These are phyloP conservation scores for Yamadazyma diddensiae DNA, from an alignment of 1,139 yeast species.

Conservation along the genomic window DNA sequence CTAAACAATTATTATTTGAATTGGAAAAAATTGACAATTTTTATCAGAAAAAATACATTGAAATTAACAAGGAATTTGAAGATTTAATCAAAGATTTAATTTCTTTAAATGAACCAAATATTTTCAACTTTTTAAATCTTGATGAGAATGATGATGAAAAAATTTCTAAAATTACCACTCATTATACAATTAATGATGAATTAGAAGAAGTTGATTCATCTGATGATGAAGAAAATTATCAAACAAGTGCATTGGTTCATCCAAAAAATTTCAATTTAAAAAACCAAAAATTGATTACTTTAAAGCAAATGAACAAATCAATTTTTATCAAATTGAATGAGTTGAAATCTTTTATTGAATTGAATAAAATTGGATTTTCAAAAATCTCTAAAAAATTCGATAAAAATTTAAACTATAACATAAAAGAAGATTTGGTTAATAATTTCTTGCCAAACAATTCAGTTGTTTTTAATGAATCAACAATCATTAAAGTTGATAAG, in stretches of 20 bases:
- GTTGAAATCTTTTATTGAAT: conserved; percentile 73
- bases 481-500: conserved; percentile 41
- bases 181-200: conserved; percentile 25
- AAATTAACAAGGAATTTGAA: conserved; percentile 44
- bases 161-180: conserved; percentile 26
- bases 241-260: conserved; percentile 38
- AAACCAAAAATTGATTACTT: conserved; percentile 58
- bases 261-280: conserved; percentile 47
- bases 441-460: conserved; percentile 43
- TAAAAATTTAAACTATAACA: conserved; percentile 64
- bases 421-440: conserved; percentile 52
- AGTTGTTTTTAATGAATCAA: conserved; percentile 41
- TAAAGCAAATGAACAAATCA: conserved; percentile 64
- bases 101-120: conserved; percentile 28
- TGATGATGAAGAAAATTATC: conserved; percentile 39
- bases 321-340: conserved; percentile 78
- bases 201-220: conserved; percentile 40
- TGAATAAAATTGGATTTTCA: conserved; percentile 83
- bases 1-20: conserved; percentile 52
- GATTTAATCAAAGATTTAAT: conserved; percentile 40
- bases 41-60: conserved; percentile 47
- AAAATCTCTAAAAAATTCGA: conserved; percentile 90
- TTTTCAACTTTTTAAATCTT: conserved; percentile 25
- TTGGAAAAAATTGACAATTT: conserved; percentile 56
- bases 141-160: conserved; percentile 17